Percentiles rank a stretch among this genome's conserved stretches.
phyloP scores from a whole-genome alignment of 1,139 yeast species.

The Kazachstania sp. region DNA sequence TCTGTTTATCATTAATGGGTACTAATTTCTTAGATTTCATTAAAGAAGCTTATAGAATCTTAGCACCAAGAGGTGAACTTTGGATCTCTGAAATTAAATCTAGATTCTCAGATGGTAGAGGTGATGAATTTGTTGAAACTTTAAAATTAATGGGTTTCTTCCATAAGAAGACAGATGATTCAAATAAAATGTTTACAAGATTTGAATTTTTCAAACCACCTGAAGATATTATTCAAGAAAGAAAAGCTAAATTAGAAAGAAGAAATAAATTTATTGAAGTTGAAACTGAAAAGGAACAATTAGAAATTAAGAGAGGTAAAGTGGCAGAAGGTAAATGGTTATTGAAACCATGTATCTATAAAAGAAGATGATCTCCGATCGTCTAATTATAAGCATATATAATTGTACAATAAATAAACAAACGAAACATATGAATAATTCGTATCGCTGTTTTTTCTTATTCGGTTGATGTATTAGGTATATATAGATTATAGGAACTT shows the following conservation, averaged over 20 bases:
- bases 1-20: constrained; percentile 94
- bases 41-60: constrained; percentile 76
- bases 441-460: too few species aligned
- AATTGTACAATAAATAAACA: not conserved
- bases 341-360: constrained; percentile 90
- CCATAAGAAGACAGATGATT: constrained; percentile 79
- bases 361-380: constrained; percentile 50
- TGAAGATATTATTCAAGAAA: constrained; percentile 55
- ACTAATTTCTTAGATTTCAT: constrained; percentile 89
- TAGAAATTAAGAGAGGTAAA: constrained; percentile 47
- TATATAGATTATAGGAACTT: not conserved
- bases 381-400: not conserved
- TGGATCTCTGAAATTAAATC: constrained; percentile 98
- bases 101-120: constrained; percentile 60
- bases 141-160: constrained; percentile 74
- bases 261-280: constrained; percentile 65
- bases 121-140: constrained; percentile 69
- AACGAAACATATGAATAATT: not conserved
- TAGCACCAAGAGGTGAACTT: constrained; percentile 85
- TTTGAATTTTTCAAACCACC: constrained; percentile 91
- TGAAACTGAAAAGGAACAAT: constrained; percentile 51
- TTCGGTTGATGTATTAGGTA: not conserved
- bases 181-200: constrained; percentile 87
- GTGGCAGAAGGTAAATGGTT: constrained; percentile 79
- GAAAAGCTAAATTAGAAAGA: constrained; percentile 54